These are phyloP conservation scores for Verticillium klebahnii DNA, from an alignment of 2,329 filamentous ascomycete species.

Conservation along the genomic window DNA sequence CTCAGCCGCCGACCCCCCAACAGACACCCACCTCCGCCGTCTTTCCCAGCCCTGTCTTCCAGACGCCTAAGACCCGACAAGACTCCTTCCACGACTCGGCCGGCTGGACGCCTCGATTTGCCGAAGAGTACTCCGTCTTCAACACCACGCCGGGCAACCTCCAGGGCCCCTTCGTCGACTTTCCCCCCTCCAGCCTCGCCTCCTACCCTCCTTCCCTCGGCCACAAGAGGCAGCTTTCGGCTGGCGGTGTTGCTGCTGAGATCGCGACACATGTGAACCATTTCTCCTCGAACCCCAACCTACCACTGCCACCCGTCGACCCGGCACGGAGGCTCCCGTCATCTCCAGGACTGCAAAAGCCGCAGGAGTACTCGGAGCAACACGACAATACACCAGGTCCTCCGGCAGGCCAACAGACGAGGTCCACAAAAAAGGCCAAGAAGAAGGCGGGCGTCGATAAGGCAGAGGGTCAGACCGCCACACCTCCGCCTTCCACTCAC, in stretches of 20 bases:
- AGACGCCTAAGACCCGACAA: slow-evolving; percentile 48
- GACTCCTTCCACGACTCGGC: slow-evolving; percentile 43
- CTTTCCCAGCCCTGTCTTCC: slow-evolving; percentile 51
- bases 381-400: slow-evolving; percentile 18
- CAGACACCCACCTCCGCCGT: slow-evolving; percentile 50
- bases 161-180: slow-evolving; percentile 42
- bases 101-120: slow-evolving; percentile 57
- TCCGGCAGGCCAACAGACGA: slow-evolving; percentile 17
- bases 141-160: slow-evolving; percentile 59
- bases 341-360: slow-evolving; percentile 41
- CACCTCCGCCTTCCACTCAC: slow-evolving; percentile 54
- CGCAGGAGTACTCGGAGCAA: slow-evolving; percentile 24
- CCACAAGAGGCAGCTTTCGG: slow-evolving; percentile 48
- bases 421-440: slow-evolving; percentile 40
- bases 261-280: slow-evolving; percentile 60
- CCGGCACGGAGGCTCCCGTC: slow-evolving; percentile 54
- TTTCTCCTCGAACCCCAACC: slow-evolving; percentile 47
- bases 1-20: slow-evolving; percentile 55
- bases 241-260: slow-evolving; percentile 42
- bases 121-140: slow-evolving; percentile 62
- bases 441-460: slow-evolving; percentile 34
- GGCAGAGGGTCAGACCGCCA: slow-evolving; percentile 46
- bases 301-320: slow-evolving; percentile 55
- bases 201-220: background rate
- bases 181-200: slow-evolving; percentile 18